Conservation (phyloP, 177 flowering plant species). For the Telopea speciosissima region DNA sequence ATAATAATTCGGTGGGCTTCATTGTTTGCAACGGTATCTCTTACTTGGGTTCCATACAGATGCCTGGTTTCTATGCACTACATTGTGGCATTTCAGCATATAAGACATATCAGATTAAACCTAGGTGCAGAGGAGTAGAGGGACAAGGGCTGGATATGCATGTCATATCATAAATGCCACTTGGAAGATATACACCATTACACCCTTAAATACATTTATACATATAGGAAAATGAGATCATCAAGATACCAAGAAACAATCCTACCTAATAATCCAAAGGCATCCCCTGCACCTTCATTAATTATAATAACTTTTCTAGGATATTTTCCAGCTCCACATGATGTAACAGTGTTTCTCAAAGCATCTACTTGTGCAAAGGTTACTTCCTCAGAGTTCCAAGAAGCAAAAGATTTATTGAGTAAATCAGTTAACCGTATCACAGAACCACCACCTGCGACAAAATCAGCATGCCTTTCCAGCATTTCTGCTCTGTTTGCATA, state of each 20-base stretch:
- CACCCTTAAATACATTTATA: neutral
- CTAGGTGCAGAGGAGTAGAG: neutral
- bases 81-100: neutral
- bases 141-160: neutral
- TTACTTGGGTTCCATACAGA: neutral
- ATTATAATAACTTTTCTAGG: conserved; percentile 49
- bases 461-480: conserved; percentile 57
- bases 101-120: neutral
- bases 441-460: conserved; percentile 61
- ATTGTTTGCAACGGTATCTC: neutral
- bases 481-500: conserved; percentile 77
- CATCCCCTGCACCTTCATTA: conserved; percentile 93
- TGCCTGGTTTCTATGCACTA: neutral
- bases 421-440: conserved; percentile 47
- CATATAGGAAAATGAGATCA: neutral
- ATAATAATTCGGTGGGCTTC: too few species aligned
- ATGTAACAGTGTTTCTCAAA: neutral
- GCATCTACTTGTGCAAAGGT: conserved; percentile 16
- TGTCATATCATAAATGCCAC: neutral
- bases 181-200: too few species aligned
- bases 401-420: conserved; percentile 23
- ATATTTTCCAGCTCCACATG: conserved; percentile 9
- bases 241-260: conserved; percentile 4
- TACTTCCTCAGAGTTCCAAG: conserved; percentile 10
- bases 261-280: conserved; percentile 60